These are phyloP conservation scores for Penicillium sp. DNA, from an alignment of 2,329 filamentous ascomycete genomes.

Conservation along the genomic window DNA sequence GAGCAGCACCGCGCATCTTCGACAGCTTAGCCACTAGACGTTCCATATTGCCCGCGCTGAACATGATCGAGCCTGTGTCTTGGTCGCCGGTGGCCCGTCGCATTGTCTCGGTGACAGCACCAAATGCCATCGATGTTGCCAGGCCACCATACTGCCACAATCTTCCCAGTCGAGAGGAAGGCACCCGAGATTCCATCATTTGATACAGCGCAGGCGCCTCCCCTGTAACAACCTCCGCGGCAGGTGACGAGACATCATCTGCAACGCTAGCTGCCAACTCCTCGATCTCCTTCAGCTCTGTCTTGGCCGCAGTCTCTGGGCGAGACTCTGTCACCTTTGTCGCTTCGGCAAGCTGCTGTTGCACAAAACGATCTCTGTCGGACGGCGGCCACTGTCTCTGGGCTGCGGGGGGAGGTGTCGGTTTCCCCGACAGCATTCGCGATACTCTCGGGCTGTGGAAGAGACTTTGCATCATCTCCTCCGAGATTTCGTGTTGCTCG, in stretches of 20 bases:
- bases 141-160: constrained; percentile 95
- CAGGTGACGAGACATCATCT: constrained; percentile 36
- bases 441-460: constrained; percentile 64
- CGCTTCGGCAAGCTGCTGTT: not conserved
- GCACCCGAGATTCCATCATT: constrained; percentile 86
- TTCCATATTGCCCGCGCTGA: constrained; percentile 90
- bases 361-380: not conserved
- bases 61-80: constrained; percentile 71
- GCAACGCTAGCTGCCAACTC: constrained; percentile 51
- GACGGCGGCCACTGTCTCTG: not conserved
- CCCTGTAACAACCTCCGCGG: constrained; percentile 20
- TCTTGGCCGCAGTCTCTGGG: constrained; percentile 4
- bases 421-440: constrained; percentile 54
- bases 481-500: constrained; percentile 52
- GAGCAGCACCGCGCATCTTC: constrained; percentile 92
- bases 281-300: constrained; percentile 44
- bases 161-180: constrained; percentile 80
- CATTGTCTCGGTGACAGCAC: constrained; percentile 81
- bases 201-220: constrained; percentile 56
- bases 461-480: constrained; percentile 61
- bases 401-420: constrained; percentile 10
- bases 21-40: constrained; percentile 89
- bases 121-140: constrained; percentile 92
- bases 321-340: not conserved
- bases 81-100: constrained; percentile 74